A percentile compares a stretch with the other conserved stretches of the same genome.
Conservation (phyloP, 306 rosid species). For the Notholithocarpus densiflorus region DNA sequence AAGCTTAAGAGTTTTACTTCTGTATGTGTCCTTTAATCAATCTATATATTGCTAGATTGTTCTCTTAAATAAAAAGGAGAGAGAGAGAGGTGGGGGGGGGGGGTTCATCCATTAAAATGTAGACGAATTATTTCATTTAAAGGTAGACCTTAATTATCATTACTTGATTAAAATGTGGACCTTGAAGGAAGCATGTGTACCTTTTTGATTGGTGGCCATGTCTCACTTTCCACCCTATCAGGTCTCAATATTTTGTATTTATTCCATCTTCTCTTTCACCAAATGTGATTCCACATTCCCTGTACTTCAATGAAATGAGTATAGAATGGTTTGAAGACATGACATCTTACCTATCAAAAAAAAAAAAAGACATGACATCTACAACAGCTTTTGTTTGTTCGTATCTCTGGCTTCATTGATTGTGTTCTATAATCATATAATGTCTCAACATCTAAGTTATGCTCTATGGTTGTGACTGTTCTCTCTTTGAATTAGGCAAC, state of each 20-base stretch:
- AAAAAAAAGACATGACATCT: background rate
- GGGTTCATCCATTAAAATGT: too few relatives aligned
- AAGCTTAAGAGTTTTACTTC: background rate
- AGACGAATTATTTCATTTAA: too few relatives aligned
- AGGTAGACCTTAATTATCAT: too few relatives aligned
- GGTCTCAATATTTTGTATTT: background rate
- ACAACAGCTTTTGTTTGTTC: background rate
- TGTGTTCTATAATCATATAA: background rate
- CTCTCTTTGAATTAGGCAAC: constrained; percentile 73
- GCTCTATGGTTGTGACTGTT: constrained; percentile 25
- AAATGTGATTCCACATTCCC: background rate
- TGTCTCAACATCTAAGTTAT: constrained; percentile 7
- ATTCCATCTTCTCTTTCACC: background rate
- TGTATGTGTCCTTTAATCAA: background rate
- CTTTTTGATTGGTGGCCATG: background rate
- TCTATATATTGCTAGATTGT: background rate
- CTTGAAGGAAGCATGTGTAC: background rate
- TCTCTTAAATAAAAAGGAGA: background rate
- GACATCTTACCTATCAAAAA: background rate
- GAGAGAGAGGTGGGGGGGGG: too few relatives aligned
- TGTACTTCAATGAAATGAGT: background rate
- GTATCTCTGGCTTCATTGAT: background rate
- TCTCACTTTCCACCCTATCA: background rate
- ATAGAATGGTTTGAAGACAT: background rate
- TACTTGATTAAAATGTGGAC: background rate